These are phyloP conservation scores for Arxiozyma heterogenica DNA, from an alignment of 1,139 yeast genomes.

Conservation along the genomic window DNA sequence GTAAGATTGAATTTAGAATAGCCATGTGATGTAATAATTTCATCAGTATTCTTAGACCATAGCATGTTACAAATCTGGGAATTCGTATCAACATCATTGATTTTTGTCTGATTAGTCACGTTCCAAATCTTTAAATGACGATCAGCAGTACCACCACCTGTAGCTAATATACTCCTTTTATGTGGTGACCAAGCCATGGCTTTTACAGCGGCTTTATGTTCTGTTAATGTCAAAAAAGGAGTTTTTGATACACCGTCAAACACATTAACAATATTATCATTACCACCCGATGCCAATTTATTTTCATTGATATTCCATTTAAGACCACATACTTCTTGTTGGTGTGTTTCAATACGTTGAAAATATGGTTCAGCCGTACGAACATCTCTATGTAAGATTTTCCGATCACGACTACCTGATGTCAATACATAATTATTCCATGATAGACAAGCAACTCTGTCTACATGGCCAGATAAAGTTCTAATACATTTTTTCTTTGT, in stretches of 20 bases:
- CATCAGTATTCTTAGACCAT: constrained; percentile 91
- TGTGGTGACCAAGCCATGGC: constrained; percentile 98
- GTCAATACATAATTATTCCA: constrained; percentile 90
- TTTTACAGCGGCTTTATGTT: constrained; percentile 91
- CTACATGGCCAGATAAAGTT: constrained; percentile 84
- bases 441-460: constrained; percentile 77
- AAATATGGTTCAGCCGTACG: constrained; percentile 77
- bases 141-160: constrained; percentile 98
- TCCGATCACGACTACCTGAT: constrained; percentile 80
- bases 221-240: constrained; percentile 69
- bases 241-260: constrained; percentile 75
- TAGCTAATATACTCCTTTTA: constrained; percentile 83
- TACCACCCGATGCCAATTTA: constrained; percentile 86
- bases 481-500: constrained; percentile 74
- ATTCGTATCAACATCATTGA: constrained; percentile 82
- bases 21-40: constrained; percentile 91
- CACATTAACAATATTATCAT: constrained; percentile 73
- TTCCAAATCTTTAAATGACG: constrained; percentile 89
- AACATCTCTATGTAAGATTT: constrained; percentile 84
- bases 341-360: constrained; percentile 62
- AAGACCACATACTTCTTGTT: constrained; percentile 94
- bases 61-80: constrained; percentile 91
- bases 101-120: constrained; percentile 63
- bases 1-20: constrained; percentile 84
- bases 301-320: constrained; percentile 88